Evolutionary conservation across 257 asterid species (phyloP).

Genomic region (Solanum tarapatanum): DNA sequence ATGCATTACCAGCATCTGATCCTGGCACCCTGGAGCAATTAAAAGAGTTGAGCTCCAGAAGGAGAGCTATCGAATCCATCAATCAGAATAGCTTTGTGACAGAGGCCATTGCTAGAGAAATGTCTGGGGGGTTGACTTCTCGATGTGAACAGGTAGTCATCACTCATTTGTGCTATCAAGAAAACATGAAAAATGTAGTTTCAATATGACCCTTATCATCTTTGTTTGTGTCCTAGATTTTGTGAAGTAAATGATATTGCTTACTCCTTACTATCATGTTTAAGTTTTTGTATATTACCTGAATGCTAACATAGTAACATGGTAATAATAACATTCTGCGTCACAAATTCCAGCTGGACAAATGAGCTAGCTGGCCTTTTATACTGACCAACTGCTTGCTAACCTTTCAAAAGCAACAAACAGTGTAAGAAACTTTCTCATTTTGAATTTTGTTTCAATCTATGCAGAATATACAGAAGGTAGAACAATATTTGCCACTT

Average conservation of each 20-base stretch:
- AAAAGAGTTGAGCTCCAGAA: conserved; percentile 54
- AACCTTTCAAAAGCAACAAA: neutral
- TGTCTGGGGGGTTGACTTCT: conserved; percentile 66
- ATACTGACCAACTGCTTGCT: neutral
- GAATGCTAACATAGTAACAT: neutral
- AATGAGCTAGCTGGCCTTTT: neutral
- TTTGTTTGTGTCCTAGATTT: neutral
- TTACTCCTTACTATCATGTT: neutral
- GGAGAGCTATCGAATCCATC: conserved; percentile 41
- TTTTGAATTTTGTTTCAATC: neutral
- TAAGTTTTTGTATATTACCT: neutral
- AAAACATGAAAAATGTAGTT: neutral
- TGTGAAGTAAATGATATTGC: neutral
- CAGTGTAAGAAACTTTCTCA: neutral
- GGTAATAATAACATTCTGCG: neutral
- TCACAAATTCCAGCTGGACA: neutral
- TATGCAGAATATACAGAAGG: conserved; percentile 49
- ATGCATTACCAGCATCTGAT: conserved; percentile 25
- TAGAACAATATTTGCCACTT: conserved; percentile 55
- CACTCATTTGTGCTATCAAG: neutral
- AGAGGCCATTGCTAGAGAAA: conserved; percentile 62
- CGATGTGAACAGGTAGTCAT: conserved; percentile 38
- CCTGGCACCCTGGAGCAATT: conserved; percentile 48
- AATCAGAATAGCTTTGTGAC: conserved; percentile 31
- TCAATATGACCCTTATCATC: neutral